Conservation (phyloP, 2,329 filamentous ascomycete species). For the Trichoderma harzianum region DNA sequence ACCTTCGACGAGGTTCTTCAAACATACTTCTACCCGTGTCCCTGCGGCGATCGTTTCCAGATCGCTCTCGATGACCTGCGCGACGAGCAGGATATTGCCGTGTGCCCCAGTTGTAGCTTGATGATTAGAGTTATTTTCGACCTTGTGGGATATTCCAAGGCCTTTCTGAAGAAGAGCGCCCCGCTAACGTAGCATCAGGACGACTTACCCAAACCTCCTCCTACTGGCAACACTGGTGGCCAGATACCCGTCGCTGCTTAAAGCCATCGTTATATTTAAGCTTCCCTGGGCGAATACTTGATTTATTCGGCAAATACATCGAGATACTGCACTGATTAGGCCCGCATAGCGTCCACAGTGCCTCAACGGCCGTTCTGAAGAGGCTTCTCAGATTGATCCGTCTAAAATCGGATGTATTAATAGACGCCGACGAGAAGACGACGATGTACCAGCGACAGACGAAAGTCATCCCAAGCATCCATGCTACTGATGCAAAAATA, state of each 20-base stretch:
- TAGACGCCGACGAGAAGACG: background rate
- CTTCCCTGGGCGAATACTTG: background rate
- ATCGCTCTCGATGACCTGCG: conserved; percentile 79
- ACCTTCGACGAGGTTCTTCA: conserved; percentile 78
- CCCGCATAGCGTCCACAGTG: background rate
- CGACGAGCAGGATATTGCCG: conserved; percentile 90
- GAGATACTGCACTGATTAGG: background rate
- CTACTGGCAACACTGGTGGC: conserved; percentile 30
- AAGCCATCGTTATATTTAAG: conserved; percentile 6
- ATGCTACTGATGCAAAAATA: background rate
- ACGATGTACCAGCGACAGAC: background rate
- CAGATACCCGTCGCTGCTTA: conserved; percentile 42
- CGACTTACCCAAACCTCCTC: conserved; percentile 41
- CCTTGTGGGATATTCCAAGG: conserved; percentile 51
- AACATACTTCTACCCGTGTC: conserved; percentile 94
- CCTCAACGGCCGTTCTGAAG: background rate
- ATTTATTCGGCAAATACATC: background rate
- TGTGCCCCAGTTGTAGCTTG: conserved; percentile 94
- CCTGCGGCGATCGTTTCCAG: conserved; percentile 95
- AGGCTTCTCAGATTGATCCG: background rate
- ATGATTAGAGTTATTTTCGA: conserved; percentile 97
- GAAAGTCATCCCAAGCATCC: background rate
- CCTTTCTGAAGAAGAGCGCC: background rate
- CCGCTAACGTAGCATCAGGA: conserved; percentile 32
- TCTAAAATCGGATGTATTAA: background rate